These are phyloP conservation scores for Hygrophorus russula DNA, from an alignment of 768 basidiomycete species.

Conservation along the genomic window DNA sequence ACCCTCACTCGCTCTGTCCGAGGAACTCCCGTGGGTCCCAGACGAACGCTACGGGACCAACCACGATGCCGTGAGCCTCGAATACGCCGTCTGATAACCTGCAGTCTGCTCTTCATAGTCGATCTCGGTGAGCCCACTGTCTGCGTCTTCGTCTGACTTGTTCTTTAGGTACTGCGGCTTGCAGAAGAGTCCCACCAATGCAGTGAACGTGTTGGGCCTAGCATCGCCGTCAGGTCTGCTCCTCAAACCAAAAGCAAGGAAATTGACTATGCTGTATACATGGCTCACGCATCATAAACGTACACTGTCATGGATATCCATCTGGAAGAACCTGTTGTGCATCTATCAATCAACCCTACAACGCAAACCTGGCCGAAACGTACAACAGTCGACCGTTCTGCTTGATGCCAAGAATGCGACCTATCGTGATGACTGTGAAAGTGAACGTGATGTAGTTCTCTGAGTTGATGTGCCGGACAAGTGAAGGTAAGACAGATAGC, in stretches of 20 bases:
- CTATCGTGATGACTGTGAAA: slow-evolving; percentile 97
- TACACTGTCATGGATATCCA: slow-evolving; percentile 75
- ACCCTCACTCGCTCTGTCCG: slow-evolving; percentile 32
- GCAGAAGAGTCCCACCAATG: slow-evolving; percentile 65
- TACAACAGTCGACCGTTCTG: slow-evolving; percentile 66
- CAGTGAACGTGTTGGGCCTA: slow-evolving; percentile 63
- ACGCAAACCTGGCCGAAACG: slow-evolving; percentile 17
- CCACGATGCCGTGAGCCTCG: slow-evolving; percentile 66
- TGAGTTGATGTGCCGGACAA: slow-evolving; percentile 73
- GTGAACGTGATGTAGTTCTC: slow-evolving; percentile 89
- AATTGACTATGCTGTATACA: slow-evolving; percentile 54
- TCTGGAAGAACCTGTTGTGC: slow-evolving; percentile 66
- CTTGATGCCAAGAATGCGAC: slow-evolving; percentile 86
- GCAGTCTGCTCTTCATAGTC: slow-evolving; percentile 86
- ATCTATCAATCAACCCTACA: neutral
- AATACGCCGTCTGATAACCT: slow-evolving; percentile 93
- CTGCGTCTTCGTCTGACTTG: slow-evolving; percentile 31
- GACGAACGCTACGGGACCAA: slow-evolving; percentile 54
- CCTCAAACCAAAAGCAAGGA: neutral
- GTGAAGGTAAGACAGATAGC: slow-evolving; percentile 78
- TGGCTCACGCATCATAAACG: slow-evolving; percentile 56
- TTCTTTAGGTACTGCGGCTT: slow-evolving; percentile 62
- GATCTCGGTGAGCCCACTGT: slow-evolving; percentile 57
- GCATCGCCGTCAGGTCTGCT: too few species aligned
- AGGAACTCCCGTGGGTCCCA: slow-evolving; percentile 44